phyloP scores from a whole-genome alignment of 2,329 filamentous ascomycete genomes.

The Trichoderma asperellum region DNA sequence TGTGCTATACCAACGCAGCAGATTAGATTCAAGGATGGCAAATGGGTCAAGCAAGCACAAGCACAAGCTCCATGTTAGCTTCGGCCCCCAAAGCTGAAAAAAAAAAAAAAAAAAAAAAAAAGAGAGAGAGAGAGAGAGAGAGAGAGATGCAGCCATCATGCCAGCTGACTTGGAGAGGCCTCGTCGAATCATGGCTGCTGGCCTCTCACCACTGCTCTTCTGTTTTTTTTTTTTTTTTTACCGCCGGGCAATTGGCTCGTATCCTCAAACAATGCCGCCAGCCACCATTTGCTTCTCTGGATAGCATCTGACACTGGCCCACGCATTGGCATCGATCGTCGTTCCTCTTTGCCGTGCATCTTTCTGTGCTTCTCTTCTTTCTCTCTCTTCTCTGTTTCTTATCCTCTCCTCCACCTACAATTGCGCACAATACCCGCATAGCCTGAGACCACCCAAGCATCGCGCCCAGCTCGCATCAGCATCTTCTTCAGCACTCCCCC shows the following conservation, averaged over 20 bases:
- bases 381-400: background rate
- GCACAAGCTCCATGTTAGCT: background rate
- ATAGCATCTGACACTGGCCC: background rate
- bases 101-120: no score
- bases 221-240: background rate
- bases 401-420: background rate
- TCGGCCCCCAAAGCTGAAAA: constrained; percentile 8
- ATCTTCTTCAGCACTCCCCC: background rate
- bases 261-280: background rate
- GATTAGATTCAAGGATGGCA: background rate
- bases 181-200: constrained; percentile 3
- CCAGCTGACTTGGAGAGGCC: background rate
- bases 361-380: background rate
- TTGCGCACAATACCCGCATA: background rate
- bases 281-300: background rate
- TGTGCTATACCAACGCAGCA: background rate
- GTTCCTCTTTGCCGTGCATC: background rate
- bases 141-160: background rate
- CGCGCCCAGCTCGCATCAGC: background rate
- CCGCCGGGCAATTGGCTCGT: constrained; percentile 13
- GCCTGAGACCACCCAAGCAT: background rate
- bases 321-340: background rate
- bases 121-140: no score
- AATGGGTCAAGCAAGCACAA: no score
- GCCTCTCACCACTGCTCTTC: background rate